These are phyloP conservation scores for Suillus brevipes DNA, from an alignment of 768 basidiomycete species.

Conservation along the genomic window DNA sequence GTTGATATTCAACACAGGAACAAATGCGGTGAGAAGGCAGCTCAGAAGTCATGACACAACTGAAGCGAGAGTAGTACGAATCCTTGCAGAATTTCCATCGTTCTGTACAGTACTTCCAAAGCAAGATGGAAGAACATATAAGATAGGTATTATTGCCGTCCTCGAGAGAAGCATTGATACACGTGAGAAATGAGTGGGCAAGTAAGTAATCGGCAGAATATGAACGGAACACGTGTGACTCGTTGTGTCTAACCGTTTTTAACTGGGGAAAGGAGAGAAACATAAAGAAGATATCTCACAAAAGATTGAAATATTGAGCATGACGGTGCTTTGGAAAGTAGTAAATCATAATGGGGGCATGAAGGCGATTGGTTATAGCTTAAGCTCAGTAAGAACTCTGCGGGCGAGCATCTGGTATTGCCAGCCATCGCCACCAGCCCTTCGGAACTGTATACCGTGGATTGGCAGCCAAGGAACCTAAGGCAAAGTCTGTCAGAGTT, in stretches of 20 bases:
- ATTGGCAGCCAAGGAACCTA: slow-evolving; percentile 92
- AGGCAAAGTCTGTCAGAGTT: slow-evolving; percentile 11
- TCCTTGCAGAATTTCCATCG: not conserved
- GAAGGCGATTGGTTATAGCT: slow-evolving; percentile 52
- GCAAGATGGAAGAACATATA: not conserved
- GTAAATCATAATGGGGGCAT: slow-evolving; percentile 1
- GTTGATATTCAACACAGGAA: not conserved
- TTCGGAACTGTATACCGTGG: slow-evolving; percentile 93
- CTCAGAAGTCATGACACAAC: not conserved
- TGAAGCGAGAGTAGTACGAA: not conserved
- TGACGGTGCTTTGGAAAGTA: slow-evolving; percentile 11
- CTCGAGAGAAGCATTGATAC: slow-evolving; percentile 14
- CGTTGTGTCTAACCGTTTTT: slow-evolving; percentile 9
- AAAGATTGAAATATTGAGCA: slow-evolving; percentile 16
- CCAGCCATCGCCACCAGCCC: slow-evolving; percentile 90
- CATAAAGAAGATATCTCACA: slow-evolving; percentile 22
- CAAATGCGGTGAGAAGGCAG: not conserved
- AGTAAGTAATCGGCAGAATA: slow-evolving; percentile 10
- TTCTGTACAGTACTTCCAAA: not conserved
- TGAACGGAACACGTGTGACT: slow-evolving; percentile 6
- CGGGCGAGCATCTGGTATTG: slow-evolving; percentile 96
- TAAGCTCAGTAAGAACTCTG: slow-evolving; percentile 83
- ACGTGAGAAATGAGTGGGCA: slow-evolving; percentile 9
- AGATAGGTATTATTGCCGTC: slow-evolving; percentile 15
- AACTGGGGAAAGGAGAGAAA: slow-evolving; percentile 1